Evolutionary conservation across 2,329 filamentous ascomycete genomes (phyloP).

Genomic region (Rhynchosporium agropyri): DNA sequence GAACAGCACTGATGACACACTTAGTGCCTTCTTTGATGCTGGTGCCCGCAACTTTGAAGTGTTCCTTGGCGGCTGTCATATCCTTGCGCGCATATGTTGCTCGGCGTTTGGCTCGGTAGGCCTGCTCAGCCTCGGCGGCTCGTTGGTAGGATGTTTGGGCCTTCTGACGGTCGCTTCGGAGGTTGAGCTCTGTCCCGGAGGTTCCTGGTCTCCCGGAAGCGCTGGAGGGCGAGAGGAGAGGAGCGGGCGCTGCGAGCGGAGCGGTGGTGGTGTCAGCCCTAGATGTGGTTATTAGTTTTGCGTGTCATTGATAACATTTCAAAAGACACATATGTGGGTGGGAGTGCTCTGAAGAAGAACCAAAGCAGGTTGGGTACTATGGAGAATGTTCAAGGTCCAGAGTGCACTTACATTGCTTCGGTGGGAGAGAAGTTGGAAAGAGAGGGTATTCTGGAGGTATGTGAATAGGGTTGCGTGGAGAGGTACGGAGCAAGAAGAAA

Average conservation of each 20-base stretch:
- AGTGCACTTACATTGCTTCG: constrained; percentile 7
- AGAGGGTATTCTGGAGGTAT: constrained; percentile 2
- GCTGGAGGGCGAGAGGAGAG: neutral
- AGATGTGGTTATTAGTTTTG: neutral
- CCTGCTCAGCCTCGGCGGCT: constrained; percentile 35
- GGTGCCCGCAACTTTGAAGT: constrained; percentile 25
- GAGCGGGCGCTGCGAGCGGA: constrained; percentile 1
- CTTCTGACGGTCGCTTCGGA: constrained; percentile 33
- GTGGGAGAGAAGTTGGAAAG: neutral
- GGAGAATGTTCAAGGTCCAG: neutral
- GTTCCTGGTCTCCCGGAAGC: constrained; percentile 22
- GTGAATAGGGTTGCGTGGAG: constrained; percentile 1
- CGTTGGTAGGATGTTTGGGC: constrained; percentile 32
- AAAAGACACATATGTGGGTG: no score
- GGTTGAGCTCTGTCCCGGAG: constrained; percentile 30
- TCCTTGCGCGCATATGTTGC: constrained; percentile 31
- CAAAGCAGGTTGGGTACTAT: no score
- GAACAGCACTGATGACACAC: constrained; percentile 22
- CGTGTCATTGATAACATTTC: neutral
- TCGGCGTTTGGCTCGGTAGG: constrained; percentile 34
- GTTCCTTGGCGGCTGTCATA: constrained; percentile 30
- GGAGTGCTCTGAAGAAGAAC: no score
- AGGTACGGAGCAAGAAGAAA: neutral
- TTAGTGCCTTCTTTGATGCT: constrained; percentile 25
- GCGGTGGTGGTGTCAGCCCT: constrained; percentile 7